Percentiles rank a stretch among this genome's conserved stretches.
phyloP scores from a whole-genome alignment of 129 eudicot species.

The Daucus carota region DNA sequence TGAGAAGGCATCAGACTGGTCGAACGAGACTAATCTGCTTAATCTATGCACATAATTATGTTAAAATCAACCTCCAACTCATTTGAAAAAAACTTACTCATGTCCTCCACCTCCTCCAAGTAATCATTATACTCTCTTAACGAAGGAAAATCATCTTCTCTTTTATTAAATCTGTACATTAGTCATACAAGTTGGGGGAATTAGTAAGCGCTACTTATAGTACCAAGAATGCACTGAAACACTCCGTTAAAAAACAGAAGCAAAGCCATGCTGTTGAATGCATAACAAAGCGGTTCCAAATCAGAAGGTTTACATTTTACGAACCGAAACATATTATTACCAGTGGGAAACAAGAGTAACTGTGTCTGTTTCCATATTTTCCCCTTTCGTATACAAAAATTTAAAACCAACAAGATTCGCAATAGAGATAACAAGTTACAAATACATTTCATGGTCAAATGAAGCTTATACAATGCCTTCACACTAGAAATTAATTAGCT shows the following conservation, averaged over 20 bases:
- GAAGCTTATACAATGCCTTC: not conserved
- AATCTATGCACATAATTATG: not conserved
- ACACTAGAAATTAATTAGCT: not conserved
- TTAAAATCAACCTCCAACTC: no score
- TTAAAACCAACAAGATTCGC: no score
- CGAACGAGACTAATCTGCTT: not conserved
- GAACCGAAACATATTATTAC: not conserved
- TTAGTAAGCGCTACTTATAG: not conserved
- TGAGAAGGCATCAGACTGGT: slow-evolving; percentile 6
- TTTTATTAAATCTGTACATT: slow-evolving; percentile 69
- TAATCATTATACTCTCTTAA: slow-evolving; percentile 85
- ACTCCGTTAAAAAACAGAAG: no score
- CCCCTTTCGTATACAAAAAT: no score
- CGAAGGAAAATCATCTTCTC: slow-evolving; percentile 88
- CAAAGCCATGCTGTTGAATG: not conserved
- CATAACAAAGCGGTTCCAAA: no score
- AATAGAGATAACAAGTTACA: no score
- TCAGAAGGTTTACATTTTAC: not conserved
- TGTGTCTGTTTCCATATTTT: no score
- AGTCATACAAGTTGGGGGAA: slow-evolving; percentile 9
- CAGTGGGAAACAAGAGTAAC: no score
- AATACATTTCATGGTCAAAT: not conserved
- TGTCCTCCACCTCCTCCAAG: slow-evolving; percentile 96
- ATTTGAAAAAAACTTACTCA: slow-evolving; percentile 55
- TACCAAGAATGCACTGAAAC: not conserved